Evolutionary conservation across 2,329 filamentous ascomycete species (phyloP), one percentile per base, ranked within the genome.

Genomic region (Phialophora verrucosa): DNA sequence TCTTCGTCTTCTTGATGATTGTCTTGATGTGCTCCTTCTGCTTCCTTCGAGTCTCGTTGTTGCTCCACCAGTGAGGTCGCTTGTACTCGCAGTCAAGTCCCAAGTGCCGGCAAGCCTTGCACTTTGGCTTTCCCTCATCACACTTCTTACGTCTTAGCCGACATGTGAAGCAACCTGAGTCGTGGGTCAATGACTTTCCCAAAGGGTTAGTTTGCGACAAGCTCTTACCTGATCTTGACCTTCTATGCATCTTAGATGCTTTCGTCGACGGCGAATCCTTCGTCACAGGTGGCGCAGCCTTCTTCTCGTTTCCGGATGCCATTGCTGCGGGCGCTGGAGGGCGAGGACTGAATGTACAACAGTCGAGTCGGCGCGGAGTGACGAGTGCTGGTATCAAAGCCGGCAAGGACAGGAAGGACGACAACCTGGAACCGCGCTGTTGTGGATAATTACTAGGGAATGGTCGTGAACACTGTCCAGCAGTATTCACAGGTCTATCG

Each of bases 11-110:
- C 87, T 97, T 97, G 84, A 99, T 98, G 79, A 94, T 92, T 80
- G 91, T 90, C 85, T 99, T 99, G 85, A 99, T 96, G 73, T 90
- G 83, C 77, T 98, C 95, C 82, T 98, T 99, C 78, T 97, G 92
- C 64, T 89, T 83, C 74, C 90, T 88, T 73, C 95, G 86, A 75
- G 91, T 88, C 70, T 97, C 93, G 75, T 91, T 91, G 84, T 95
- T 97, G 81, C 90, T 91, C 95, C 95, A 99, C 95, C 95, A 99
- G 81, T 91, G 88, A 44, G 95, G 95, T 76, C 93, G 85, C 85
- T 96, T 97, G 83, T 98, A 99, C 83, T 98, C 93, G 83, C 95
- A 99, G 75, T 86, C 85, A 64, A 99, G 85, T 62, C 91, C 91
- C 64, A 99, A 89, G 75, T 89, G 86, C 70, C 81, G 83, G 80